Evolutionary conservation across 768 basidiomycete species (phyloP), one percentile per base, ranked within the genome.

Genomic region (Mycena capillaripes): DNA sequence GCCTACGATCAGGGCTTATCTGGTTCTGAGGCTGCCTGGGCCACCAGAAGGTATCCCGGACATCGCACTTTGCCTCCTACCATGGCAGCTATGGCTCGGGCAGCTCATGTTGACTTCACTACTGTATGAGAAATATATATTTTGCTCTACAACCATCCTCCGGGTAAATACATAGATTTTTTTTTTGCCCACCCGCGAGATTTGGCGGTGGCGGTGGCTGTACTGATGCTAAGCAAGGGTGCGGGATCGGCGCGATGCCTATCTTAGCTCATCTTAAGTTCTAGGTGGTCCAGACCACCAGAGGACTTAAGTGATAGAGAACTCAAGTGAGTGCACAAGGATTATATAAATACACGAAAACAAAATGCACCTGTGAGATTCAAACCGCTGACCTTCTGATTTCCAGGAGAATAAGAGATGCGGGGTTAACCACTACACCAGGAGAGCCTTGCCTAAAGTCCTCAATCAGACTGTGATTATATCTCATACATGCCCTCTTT

Each of bases 21-120:
- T 9, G 79, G 83, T 38, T 66, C 75, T 10, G 74, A 81, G 66
- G 82, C 79, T 8, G 76, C 76, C 8, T 83, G 80, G 81, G 81
- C 78, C 10, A 78, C 75, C 65, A 56, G 61, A 55, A 79, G 75
- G 53, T 82, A 82, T 62, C 80, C 78, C 48, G 76, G 82, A 1
- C 82, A 83, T 68, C 57, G 78, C 27, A 73, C 61, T 2, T 62
- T 82, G 5, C 80, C 81, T 17, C 70, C 77, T 27, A 52, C 34
- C n/a, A 78, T 76, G 59, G 66, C 60, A 42, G 53, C 64, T 34
- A 57, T 57, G 55, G 34, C 55, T 57, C 55, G 32, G 55, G 55
- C 55, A 34, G 55, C 55, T 57, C 17, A 16, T 36, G 30, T 57
- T 36, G 34, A 57, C 17, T 34, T 32, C 36, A 57, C 55, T n/a